Conservation (phyloP, 2,329 filamentous ascomycete genomes). For the Venturia oleaginea region DNA sequence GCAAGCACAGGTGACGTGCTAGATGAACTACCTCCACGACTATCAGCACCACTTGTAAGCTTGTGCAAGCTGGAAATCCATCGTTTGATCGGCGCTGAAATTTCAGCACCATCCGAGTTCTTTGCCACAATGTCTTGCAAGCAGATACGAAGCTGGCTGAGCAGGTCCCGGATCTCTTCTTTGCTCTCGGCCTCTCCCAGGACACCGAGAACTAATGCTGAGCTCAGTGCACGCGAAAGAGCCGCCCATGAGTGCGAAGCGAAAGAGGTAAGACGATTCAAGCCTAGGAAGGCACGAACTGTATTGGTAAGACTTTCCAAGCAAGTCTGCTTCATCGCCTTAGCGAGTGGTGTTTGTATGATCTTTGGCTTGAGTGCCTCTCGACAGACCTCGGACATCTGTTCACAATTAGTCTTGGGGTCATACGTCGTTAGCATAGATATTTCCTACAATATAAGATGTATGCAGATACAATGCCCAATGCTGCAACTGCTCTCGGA, state of each 20-base stretch:
- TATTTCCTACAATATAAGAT: conserved; percentile 40
- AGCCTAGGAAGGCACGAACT: conserved; percentile 52
- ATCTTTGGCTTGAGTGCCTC: conserved; percentile 46
- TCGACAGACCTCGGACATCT: conserved; percentile 50
- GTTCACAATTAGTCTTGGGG: not conserved
- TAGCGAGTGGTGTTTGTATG: conserved; percentile 34
- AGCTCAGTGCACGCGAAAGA: conserved; percentile 36
- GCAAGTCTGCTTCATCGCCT: conserved; percentile 45
- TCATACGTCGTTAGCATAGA: not conserved
- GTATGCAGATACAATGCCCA: conserved; percentile 53
- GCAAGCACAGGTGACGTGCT: conserved; percentile 28
- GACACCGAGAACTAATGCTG: conserved; percentile 35
- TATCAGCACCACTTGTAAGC: conserved; percentile 18
- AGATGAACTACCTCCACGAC: conserved; percentile 1
- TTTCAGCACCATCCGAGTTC: conserved; percentile 36
- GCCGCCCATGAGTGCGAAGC: conserved; percentile 36
- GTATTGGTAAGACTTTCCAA: conserved; percentile 47
- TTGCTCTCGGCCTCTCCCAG: conserved; percentile 36
- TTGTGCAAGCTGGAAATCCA: conserved; percentile 38
- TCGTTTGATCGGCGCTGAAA: conserved; percentile 38
- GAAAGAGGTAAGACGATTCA: conserved; percentile 42
- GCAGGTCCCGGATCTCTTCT: conserved; percentile 35
- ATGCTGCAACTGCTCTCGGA: conserved; percentile 48
- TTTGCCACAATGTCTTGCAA: conserved; percentile 37
- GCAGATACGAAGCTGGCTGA: conserved; percentile 38